Evolutionary conservation across 2,329 filamentous ascomycete genomes (phyloP).

Genomic region (Talaromyces rugulosus): DNA sequence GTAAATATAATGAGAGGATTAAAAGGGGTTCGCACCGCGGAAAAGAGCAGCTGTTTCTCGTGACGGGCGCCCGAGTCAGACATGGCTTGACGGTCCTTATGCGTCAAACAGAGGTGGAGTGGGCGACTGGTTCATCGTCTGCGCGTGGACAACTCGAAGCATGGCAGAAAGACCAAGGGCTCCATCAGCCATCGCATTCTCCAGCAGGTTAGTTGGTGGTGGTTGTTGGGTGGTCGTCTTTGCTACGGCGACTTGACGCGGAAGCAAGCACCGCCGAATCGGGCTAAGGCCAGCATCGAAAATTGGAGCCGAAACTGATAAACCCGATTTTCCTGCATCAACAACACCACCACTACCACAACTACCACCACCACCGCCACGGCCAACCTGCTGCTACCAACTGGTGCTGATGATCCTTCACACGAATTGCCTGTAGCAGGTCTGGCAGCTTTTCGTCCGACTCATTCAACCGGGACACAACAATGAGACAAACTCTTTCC

Average conservation of each 20-base stretch:
- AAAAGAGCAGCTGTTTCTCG: constrained; percentile 49
- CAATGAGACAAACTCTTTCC: not conserved
- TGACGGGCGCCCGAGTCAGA: constrained; percentile 28
- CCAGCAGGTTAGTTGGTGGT: not conserved
- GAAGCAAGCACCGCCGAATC: not conserved
- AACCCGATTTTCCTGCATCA: not conserved
- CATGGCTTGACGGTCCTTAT: constrained; percentile 5
- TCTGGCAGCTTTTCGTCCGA: not conserved
- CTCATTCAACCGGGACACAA: not conserved
- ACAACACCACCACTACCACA: not conserved
- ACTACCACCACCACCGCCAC: not conserved
- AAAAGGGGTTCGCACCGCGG: constrained; percentile 18
- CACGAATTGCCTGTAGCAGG: not conserved
- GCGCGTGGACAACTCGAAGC: not conserved
- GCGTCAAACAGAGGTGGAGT: not conserved
- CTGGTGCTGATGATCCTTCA: not conserved
- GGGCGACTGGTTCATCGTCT: constrained; percentile 3
- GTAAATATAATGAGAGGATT: not conserved
- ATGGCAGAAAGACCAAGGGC: not conserved
- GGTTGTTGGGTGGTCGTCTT: not conserved
- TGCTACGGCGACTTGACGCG: constrained; percentile 5
- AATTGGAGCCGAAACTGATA: not conserved
- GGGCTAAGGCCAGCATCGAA: constrained; percentile 8
- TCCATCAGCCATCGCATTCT: not conserved
- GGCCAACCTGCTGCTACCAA: not conserved